Evolutionary conservation across 495 filamentous ascomycete species (phyloP).

Genomic region (Mycothermus thermophilus): DNA sequence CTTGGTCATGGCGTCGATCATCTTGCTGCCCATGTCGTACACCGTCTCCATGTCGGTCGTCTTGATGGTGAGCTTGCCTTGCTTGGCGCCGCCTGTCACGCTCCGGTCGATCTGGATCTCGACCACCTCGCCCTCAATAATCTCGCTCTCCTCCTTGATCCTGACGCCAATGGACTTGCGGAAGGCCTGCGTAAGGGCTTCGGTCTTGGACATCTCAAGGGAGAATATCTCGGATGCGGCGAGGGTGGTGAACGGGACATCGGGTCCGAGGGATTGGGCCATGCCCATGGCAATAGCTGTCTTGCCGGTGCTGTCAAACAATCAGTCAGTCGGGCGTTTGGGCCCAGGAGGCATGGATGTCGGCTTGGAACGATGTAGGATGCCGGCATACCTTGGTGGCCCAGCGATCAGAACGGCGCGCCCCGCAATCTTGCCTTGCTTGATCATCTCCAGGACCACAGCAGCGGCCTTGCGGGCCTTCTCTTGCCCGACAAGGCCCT

Average conservation of each 20-base stretch:
- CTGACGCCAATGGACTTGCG: conserved; percentile 90
- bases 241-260: conserved; percentile 93
- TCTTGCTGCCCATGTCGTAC: conserved; percentile 97
- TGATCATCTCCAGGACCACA: conserved; percentile 94
- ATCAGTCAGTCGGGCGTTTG: conserved; percentile 3
- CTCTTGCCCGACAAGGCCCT: conserved; percentile 94
- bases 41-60: conserved; percentile 99
- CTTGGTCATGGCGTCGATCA: conserved; percentile 99
- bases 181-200: conserved; percentile 95
- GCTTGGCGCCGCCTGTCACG: conserved; percentile 89
- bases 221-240: conserved; percentile 95
- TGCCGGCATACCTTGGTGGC: conserved; percentile 57
- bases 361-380: too few relatives aligned
- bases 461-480: conserved; percentile 93
- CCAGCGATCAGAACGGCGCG: conserved; percentile 90
- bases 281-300: conserved; percentile 98
- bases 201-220: conserved; percentile 97
- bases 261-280: conserved; percentile 83
- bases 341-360: too few relatives aligned
- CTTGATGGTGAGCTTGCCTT: conserved; percentile 98
- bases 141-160: conserved; percentile 96
- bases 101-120: conserved; percentile 98
- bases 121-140: conserved; percentile 97
- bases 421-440: conserved; percentile 94
- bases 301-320: conserved; percentile 63